Base-by-base conservation (phyloP, 768 basidiomycete species). In the Termitomyces sp. region DNA sequence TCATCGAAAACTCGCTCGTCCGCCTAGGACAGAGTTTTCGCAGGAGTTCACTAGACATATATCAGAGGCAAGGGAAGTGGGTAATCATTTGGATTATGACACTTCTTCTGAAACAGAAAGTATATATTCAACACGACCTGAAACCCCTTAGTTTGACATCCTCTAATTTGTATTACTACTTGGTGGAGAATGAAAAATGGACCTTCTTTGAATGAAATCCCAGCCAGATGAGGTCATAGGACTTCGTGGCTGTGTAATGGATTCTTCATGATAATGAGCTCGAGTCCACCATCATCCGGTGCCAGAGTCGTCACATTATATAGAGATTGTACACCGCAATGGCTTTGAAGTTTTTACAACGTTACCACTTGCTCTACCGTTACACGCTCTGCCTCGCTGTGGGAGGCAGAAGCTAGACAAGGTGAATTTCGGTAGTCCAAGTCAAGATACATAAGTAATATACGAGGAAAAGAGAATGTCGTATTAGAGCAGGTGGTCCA, bases 391-490 rank as follows among this genome's bases (percentile, higher is more conserved):
- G n/a, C n/a, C n/a, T 55, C 60, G 5, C 66, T 53, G 32, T 66
- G 63, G 32, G 73, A 64, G 32, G 62, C 58, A 0, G 74, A 71
- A 63, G 80, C 60, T 68, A 84, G 57, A 43, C 74, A 71, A 9
- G 87, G 74, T 13, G 68, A 68, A 14, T 73, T 71, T 14, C 87
- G 72, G n/a, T 69, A 63, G n/a, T n/a, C n/a, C n/a, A 16, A 71
- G 78, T 56, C 82, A 86, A 46, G 71, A 75, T 26, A 80, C 73
- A 4, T 78, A 69, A 22, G 85, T 63, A 5, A n/a, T n/a, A 70
- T 69, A 18, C 62, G 64, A 37, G 86, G 70, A 49, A 86, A 68
- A 0, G 72, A 63, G 47, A 71, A 71, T 4, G 86, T 56, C n/a
- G 72, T 65, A 3, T 69, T 56, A 0, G 82, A 3, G 71, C 62